These are phyloP conservation scores for Corymbia maculata DNA, from an alignment of 345 rosid species.

Conservation along the genomic window DNA sequence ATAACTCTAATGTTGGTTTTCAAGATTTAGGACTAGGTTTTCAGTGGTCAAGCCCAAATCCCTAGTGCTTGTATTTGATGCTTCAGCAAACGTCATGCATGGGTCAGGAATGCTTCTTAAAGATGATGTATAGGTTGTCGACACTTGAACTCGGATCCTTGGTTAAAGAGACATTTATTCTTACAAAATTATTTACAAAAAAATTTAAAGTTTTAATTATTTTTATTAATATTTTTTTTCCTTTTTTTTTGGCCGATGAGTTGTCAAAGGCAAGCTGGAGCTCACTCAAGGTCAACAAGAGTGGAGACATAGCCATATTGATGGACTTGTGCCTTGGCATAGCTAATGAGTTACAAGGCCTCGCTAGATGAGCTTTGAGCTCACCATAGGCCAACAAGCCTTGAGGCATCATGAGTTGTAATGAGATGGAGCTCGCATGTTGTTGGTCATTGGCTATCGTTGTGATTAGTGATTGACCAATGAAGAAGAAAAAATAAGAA, in stretches of 20 bases:
- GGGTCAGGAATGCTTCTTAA: background rate
- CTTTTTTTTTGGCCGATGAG: background rate
- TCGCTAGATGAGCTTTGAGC: background rate
- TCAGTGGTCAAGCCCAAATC: too few relatives aligned
- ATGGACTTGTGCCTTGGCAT: background rate
- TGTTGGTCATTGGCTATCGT: rapidly evolving
- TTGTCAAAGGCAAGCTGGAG: rapidly evolving
- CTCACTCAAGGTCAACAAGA: background rate
- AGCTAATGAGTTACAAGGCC: too few relatives aligned
- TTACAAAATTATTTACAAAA: too few relatives aligned
- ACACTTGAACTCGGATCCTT: background rate
- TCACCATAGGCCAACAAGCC: too few relatives aligned
- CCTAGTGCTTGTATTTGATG: background rate
- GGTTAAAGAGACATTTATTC: background rate
- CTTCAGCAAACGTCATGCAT: background rate
- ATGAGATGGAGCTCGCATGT: too few relatives aligned
- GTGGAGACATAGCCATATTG: too few relatives aligned
- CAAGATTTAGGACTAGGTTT: too few relatives aligned
- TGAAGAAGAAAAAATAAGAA: too few relatives aligned
- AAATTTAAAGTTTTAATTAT: too few relatives aligned
- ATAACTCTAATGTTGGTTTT: background rate
- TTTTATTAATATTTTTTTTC: too few relatives aligned
- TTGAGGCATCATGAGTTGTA: too few relatives aligned
- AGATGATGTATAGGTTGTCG: background rate
- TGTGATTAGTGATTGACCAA: background rate